Conservation (phyloP, 2,329 filamentous ascomycete genomes). For the Cyanodermella asteris region DNA sequence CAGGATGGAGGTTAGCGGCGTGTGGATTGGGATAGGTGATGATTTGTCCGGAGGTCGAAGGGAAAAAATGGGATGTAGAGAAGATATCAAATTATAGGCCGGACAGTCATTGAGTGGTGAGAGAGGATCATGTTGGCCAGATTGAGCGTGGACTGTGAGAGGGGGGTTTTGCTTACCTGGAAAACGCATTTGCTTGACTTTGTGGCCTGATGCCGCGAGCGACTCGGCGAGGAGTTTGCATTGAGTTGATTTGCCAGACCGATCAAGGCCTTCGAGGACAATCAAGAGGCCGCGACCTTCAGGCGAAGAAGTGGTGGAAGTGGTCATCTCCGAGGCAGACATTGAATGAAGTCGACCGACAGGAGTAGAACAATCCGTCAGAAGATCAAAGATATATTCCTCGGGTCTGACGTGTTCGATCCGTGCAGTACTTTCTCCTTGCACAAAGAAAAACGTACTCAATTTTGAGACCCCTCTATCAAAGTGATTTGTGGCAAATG, state of each 20-base stretch:
- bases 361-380: too few relatives aligned
- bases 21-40: background rate
- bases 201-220: slow-evolving; percentile 27
- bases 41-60: slow-evolving; percentile 3
- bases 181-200: slow-evolving; percentile 40
- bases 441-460: too few relatives aligned
- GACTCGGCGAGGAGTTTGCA: slow-evolving; percentile 42
- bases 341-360: too few relatives aligned
- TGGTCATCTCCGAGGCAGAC: too few relatives aligned
- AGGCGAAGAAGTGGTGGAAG: too few relatives aligned
- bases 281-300: slow-evolving; percentile 51
- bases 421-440: too few relatives aligned
- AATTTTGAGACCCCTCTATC: too few relatives aligned
- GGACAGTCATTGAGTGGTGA: background rate
- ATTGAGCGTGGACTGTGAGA: background rate
- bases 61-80: background rate
- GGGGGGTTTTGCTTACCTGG: slow-evolving; percentile 28
- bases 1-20: background rate
- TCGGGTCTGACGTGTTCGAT: too few relatives aligned
- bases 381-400: too few relatives aligned
- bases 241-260: slow-evolving; percentile 84
- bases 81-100: slow-evolving; percentile 4
- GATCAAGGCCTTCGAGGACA: slow-evolving; percentile 71
- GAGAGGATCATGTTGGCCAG: background rate
- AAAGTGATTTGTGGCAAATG: too few relatives aligned